Evolutionary conservation across 768 basidiomycete species (phyloP).

Genomic region (Phylloporus sp.): DNA sequence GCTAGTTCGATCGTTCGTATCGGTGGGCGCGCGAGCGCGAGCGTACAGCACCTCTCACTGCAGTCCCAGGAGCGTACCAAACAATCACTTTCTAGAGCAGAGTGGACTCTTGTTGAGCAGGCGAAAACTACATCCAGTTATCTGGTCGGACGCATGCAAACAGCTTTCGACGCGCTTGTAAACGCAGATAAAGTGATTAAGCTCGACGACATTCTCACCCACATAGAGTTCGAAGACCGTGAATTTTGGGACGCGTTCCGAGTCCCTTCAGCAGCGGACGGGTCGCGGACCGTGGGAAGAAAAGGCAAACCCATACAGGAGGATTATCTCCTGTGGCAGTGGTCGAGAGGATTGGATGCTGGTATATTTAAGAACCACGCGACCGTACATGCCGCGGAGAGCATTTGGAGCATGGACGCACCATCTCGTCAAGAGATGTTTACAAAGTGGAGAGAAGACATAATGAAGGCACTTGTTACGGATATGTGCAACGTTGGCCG

Average conservation of each 20-base stretch:
- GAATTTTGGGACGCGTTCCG: constrained; percentile 44
- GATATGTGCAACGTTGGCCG: constrained; percentile 33
- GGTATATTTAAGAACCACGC: constrained; percentile 36
- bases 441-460: constrained; percentile 35
- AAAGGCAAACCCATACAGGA: constrained; percentile 34
- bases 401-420: constrained; percentile 39
- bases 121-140: constrained; percentile 26
- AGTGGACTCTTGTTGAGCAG: constrained; percentile 42
- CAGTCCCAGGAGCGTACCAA: constrained; percentile 34
- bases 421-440: constrained; percentile 26
- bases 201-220: constrained; percentile 35
- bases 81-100: constrained; percentile 25
- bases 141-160: constrained; percentile 24
- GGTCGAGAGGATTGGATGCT: constrained; percentile 43
- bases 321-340: constrained; percentile 45
- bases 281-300: constrained; percentile 41
- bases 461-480: constrained; percentile 33
- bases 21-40: constrained; percentile 49
- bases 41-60: constrained; percentile 47
- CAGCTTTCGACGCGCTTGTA: constrained; percentile 30
- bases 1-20: constrained; percentile 49
- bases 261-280: constrained; percentile 39
- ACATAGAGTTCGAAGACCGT: constrained; percentile 51
- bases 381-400: constrained; percentile 19
- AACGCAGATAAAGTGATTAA: constrained; percentile 10